Evolutionary conservation across 1,139 yeast genomes (phyloP).

Genomic region (Saccharomyces hybrid): DNA sequence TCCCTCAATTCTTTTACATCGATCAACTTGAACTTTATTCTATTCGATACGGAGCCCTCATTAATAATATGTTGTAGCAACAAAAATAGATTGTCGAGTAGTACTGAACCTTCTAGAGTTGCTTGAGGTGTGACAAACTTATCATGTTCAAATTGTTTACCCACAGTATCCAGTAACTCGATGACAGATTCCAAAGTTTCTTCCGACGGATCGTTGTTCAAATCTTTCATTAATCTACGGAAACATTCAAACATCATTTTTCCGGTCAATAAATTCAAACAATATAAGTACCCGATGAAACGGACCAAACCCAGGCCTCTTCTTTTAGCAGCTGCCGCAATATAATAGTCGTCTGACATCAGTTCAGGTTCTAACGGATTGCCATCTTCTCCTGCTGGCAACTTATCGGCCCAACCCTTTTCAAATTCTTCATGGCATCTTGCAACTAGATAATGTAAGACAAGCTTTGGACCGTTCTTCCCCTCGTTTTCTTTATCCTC

Average conservation of each 20-base stretch:
- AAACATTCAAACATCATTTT: constrained; percentile 74
- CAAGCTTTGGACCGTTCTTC: constrained; percentile 52
- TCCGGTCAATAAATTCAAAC: constrained; percentile 66
- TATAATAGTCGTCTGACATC: constrained; percentile 94
- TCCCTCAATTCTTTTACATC: constrained; percentile 79
- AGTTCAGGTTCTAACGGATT: constrained; percentile 72
- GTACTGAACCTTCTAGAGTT: constrained; percentile 32
- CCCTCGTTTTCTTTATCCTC: constrained; percentile 48
- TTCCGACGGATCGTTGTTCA: constrained; percentile 66
- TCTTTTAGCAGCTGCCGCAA: constrained; percentile 89
- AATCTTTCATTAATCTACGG: constrained; percentile 46
- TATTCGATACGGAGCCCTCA: constrained; percentile 56
- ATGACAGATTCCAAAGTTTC: constrained; percentile 86
- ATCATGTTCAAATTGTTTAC: constrained; percentile 60
- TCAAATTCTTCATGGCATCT: constrained; percentile 92
- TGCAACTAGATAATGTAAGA: constrained; percentile 71
- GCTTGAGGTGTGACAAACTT: constrained; percentile 20
- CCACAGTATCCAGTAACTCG: constrained; percentile 79
- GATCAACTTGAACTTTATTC: constrained; percentile 81
- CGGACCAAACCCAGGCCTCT: constrained; percentile 94
- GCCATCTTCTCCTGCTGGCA: constrained; percentile 77
- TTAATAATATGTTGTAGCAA: constrained; percentile 52
- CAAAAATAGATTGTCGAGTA: constrained; percentile 55
- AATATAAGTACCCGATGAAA: constrained; percentile 89
- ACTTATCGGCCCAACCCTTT: constrained; percentile 86